Evolutionary conservation across 1,139 yeast species (phyloP), one percentile per base, ranked within the genome.

Genomic region (Hansenula lynferdii): DNA sequence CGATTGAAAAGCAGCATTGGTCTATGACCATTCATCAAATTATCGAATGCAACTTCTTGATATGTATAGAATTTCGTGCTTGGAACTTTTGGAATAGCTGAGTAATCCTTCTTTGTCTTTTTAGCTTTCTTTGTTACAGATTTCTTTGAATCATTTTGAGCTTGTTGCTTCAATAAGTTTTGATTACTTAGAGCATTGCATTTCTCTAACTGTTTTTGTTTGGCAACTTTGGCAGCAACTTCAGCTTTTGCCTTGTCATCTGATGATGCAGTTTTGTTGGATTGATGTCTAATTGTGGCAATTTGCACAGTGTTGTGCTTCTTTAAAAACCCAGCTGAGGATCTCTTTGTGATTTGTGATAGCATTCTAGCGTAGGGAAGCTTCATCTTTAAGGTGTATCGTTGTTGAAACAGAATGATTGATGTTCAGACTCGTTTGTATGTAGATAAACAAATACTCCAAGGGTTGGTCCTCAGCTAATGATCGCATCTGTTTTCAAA

Each of bases 151-250:
- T n/a, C 7, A 10, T 28, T 7, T 15, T 16, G 3, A 3, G 31
- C 5, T 10, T 19, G 9, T 29, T 34, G 28, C 16, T 28, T 28
- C 4, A 37, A 17, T 4, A 51, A 11, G 28, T 51, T 49, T 34
- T 48, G 49, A 37, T 53, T 51, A 29, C 53, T 53, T 24, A 51
- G 33, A 8, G 56, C 54, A 35, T 46, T 46, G 27, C 39, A 46
- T 15, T 40, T 38, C 8, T 29, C 25, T 26, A 37, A 9, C 18
- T 38, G 38, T 23, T 36, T 35, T 16, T 40, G 37, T 17, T 42
- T 41, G 28, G 48, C 33, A 5, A 45, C 47, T 27, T 46, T 46
- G 18, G 50, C 38, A 18, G 49, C 44, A 20, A 46, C 42, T 6
- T 43, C 45, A 28, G 36, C 41, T 37, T 48, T 48, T 10, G 43